Conservation (phyloP, 202 grass and related monocot genomes). For the Schoenoplectus tabernaemontani region DNA sequence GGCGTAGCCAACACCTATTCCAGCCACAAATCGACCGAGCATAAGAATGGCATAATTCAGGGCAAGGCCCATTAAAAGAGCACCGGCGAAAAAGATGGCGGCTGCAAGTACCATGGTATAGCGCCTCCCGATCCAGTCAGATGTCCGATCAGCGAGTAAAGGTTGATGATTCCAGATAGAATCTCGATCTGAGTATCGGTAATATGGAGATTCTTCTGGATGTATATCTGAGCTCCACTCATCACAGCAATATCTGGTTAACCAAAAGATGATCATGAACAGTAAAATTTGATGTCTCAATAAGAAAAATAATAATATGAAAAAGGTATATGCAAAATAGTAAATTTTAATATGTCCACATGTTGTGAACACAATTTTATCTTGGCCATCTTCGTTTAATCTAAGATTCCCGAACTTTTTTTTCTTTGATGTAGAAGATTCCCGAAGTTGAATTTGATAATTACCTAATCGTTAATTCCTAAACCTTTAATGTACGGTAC, state of each 20-base stretch:
- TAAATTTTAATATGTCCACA: background rate
- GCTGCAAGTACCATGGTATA: slow-evolving; percentile 87
- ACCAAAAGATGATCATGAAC: background rate
- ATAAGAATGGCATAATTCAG: slow-evolving; percentile 61
- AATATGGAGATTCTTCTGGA: slow-evolving; percentile 60
- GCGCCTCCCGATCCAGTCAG: slow-evolving; percentile 70
- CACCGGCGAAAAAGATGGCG: slow-evolving; percentile 64
- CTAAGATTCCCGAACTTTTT: background rate
- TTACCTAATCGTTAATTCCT: background rate
- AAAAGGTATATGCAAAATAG: background rate
- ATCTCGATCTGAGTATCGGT: slow-evolving; percentile 59
- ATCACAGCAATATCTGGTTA: slow-evolving; percentile 62
- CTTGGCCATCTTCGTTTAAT: background rate
- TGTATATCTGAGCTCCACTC: slow-evolving; percentile 66
- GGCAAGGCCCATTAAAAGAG: slow-evolving; percentile 71
- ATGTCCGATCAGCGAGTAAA: slow-evolving; percentile 63
- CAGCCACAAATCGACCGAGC: slow-evolving; percentile 61
- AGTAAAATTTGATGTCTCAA: background rate
- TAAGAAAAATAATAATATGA: background rate
- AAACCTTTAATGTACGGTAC: background rate
- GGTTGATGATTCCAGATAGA: slow-evolving; percentile 67
- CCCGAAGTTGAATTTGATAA: background rate
- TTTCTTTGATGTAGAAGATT: no score
- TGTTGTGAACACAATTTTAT: background rate
- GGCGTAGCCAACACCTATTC: slow-evolving; percentile 55